Percentiles rank a stretch among this genome's conserved stretches.
These are phyloP conservation scores for Apiospora sp. DNA, from an alignment of 2,329 filamentous ascomycete species.

Conservation along the genomic window DNA sequence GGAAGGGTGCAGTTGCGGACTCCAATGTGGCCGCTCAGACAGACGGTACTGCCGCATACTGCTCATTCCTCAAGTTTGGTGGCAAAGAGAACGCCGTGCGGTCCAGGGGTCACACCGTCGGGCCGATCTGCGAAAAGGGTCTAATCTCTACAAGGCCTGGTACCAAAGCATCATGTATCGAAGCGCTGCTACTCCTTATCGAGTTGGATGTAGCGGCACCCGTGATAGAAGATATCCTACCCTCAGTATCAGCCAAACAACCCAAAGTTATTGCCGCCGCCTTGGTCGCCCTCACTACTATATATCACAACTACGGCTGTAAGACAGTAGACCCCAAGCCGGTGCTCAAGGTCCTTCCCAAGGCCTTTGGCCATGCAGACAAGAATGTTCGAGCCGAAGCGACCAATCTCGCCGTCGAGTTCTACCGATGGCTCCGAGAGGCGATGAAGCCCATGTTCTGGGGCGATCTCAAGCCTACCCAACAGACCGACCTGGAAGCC, in stretches of 20 bases:
- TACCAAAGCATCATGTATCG: slow-evolving; percentile 85
- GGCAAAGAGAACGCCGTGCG: slow-evolving; percentile 80
- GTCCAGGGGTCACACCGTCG: slow-evolving; percentile 78
- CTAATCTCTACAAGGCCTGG: slow-evolving; percentile 86
- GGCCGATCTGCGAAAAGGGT: slow-evolving; percentile 88
- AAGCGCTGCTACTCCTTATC: slow-evolving; percentile 87
- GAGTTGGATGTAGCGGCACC: slow-evolving; percentile 88
- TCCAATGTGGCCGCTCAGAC: slow-evolving; percentile 97
- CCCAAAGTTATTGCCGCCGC: slow-evolving; percentile 47
- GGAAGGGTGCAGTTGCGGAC: slow-evolving; percentile 92
- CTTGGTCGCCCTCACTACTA: slow-evolving; percentile 72
- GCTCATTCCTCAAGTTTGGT: slow-evolving; percentile 91
- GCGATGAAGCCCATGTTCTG: slow-evolving; percentile 99
- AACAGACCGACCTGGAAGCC: slow-evolving; percentile 92
- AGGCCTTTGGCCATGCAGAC: slow-evolving; percentile 94
- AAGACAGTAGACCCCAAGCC: slow-evolving; percentile 94
- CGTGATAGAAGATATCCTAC: slow-evolving; percentile 89
- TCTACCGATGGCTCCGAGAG: slow-evolving; percentile 96
- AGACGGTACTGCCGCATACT: slow-evolving; percentile 87
- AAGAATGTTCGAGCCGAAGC: slow-evolving; percentile 97
- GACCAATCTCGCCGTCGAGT: slow-evolving; percentile 88
- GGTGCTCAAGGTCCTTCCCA: slow-evolving; percentile 85
- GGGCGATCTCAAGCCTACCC: slow-evolving; percentile 92
- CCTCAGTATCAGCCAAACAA: slow-evolving; percentile 48
- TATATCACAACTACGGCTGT: slow-evolving; percentile 94